A percentile compares a stretch with the other conserved stretches of the same genome.
Evolutionary conservation across 768 basidiomycete genomes (phyloP).

Genomic region (Hericium alpestre): DNA sequence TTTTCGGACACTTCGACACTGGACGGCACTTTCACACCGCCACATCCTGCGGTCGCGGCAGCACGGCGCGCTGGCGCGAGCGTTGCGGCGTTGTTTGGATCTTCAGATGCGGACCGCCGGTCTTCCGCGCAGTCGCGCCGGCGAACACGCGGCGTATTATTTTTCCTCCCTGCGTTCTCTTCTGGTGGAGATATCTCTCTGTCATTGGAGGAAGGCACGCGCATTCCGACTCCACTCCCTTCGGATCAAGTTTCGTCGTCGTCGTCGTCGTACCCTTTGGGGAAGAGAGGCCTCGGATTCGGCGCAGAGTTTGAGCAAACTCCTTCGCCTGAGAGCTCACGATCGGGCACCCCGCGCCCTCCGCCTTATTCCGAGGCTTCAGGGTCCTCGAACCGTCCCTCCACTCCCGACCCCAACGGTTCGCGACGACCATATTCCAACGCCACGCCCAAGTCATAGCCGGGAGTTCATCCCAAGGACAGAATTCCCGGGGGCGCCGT

Average conservation of each 20-base stretch:
- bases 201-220: constrained; percentile 6
- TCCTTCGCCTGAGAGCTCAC: not conserved
- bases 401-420: constrained; percentile 4
- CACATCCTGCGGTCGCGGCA: constrained; percentile 36
- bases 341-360: not conserved
- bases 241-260: not conserved
- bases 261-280: not conserved
- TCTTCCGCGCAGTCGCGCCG: constrained; percentile 7
- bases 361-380: constrained; percentile 9
- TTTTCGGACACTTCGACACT: constrained; percentile 34
- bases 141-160: constrained; percentile 48
- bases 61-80: constrained; percentile 45
- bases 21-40: constrained; percentile 29
- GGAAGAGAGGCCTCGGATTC: not conserved
- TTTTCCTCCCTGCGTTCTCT: constrained; percentile 72
- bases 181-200: constrained; percentile 24
- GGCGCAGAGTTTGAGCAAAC: not conserved
- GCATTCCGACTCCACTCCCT: not conserved
- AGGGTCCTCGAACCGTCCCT: constrained; percentile 1
- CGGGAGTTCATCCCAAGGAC: not conserved
- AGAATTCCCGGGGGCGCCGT: not conserved
- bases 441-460: constrained; percentile 7
- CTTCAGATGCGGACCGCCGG: constrained; percentile 11
- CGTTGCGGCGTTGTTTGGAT: constrained; percentile 35
- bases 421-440: constrained; percentile 8